Conservation (phyloP, 352 stramenopile species). For the Pythium utonaiense region DNA sequence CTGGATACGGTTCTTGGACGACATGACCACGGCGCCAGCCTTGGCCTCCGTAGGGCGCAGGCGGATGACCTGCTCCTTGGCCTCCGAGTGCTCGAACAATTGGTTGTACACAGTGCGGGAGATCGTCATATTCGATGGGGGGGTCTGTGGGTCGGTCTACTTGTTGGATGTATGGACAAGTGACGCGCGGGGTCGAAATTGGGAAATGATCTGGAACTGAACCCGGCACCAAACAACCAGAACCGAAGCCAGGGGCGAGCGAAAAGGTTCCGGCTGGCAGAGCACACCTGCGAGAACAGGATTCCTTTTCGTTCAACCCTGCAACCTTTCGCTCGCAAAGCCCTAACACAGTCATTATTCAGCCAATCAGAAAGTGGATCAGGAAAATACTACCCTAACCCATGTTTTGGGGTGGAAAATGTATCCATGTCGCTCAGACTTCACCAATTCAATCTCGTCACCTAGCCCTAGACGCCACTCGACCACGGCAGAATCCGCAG, state of each 20-base stretch:
- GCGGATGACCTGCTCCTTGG: constrained; percentile 68
- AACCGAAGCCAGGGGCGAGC: constrained; percentile 14
- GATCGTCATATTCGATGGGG: constrained; percentile 55
- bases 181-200: constrained; percentile 21
- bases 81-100: constrained; percentile 63
- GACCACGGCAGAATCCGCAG: constrained; percentile 1
- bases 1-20: constrained; percentile 80
- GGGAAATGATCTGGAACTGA: constrained; percentile 16
- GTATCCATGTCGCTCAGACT: constrained; percentile 27
- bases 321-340: constrained; percentile 19
- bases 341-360: constrained; percentile 20
- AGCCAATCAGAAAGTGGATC: constrained; percentile 12
- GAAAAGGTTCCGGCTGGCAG: constrained; percentile 25
- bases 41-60: constrained; percentile 77
- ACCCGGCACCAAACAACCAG: constrained; percentile 1
- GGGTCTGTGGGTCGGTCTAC: too few relatives aligned
- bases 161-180: background rate
- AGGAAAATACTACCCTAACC: constrained; percentile 7
- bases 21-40: constrained; percentile 69
- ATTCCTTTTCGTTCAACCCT: constrained; percentile 27
- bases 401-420: constrained; percentile 9
- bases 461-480: constrained; percentile 15
- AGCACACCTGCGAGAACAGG: constrained; percentile 9
- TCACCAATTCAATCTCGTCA: constrained; percentile 19
- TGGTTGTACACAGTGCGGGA: constrained; percentile 82